Conservation (phyloP, 169 alveolate species). For the Neospora caninum region DNA sequence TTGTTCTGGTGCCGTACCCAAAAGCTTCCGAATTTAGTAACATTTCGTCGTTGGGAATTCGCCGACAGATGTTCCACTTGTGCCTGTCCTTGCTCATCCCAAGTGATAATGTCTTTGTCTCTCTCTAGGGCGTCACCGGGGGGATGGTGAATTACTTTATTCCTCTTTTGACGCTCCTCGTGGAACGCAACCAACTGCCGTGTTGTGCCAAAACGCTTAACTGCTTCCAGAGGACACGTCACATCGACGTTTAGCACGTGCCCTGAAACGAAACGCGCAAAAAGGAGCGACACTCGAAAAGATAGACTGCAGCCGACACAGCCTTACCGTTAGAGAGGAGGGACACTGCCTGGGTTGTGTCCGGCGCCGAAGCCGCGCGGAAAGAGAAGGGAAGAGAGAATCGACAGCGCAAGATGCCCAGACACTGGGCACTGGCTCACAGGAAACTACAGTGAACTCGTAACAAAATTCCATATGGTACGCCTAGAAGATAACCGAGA, state of each 20-base stretch:
- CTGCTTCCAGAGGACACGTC: slow-evolving; percentile 23
- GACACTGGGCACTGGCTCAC: neutral
- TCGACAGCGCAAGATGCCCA: neutral
- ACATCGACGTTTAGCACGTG: neutral
- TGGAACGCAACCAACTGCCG: neutral
- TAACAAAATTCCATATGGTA: neutral
- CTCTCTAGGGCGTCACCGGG: neutral
- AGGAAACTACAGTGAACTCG: neutral
- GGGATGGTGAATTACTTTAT: slow-evolving; percentile 7
- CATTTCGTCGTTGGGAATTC: neutral
- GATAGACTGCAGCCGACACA: neutral
- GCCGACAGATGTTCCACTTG: slow-evolving; percentile 34
- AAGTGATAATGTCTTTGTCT: neutral
- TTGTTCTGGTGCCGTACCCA: slow-evolving; percentile 31
- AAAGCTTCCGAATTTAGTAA: slow-evolving; percentile 19
- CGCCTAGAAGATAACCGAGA: too few species aligned
- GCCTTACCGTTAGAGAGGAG: neutral
- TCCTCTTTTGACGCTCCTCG: neutral
- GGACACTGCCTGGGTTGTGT: too few species aligned
- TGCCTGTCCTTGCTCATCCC: slow-evolving; percentile 29
- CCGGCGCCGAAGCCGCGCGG: too few species aligned
- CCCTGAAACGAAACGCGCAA: neutral
- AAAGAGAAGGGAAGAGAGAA: too few species aligned
- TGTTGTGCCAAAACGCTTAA: slow-evolving; percentile 7
- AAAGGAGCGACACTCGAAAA: neutral